A percentile compares a stretch with the other conserved stretches of the same genome.
Conservation (phyloP, 108 stramenopile species). For the Cylindrotheca closterium region DNA sequence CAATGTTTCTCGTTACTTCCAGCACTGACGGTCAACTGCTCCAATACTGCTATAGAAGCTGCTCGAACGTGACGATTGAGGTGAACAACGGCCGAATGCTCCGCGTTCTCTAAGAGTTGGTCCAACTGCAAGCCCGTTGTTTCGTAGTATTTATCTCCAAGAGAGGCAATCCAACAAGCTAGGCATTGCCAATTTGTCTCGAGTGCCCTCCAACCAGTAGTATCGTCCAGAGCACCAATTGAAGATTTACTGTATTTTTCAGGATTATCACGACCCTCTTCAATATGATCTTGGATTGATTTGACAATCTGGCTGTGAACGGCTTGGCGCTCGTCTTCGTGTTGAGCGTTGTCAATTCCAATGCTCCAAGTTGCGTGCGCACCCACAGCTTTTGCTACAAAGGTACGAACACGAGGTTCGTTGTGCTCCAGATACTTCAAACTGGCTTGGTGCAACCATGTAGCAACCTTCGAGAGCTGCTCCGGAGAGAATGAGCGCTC, state of each 20-base stretch:
- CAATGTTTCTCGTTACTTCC: constrained; percentile 16
- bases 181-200: constrained; percentile 93
- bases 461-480: constrained; percentile 41
- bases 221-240: constrained; percentile 93
- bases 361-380: constrained; percentile 59
- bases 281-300: constrained; percentile 45
- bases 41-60: constrained; percentile 85
- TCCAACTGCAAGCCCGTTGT: constrained; percentile 18
- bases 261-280: constrained; percentile 39
- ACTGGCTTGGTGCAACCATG: constrained; percentile 42
- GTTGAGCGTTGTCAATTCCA: constrained; percentile 4
- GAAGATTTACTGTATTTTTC: constrained; percentile 52
- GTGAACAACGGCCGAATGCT: constrained; percentile 70
- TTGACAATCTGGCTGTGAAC: constrained; percentile 35
- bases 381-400: constrained; percentile 79
- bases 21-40: constrained; percentile 57
- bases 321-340: constrained; percentile 13
- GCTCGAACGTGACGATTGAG: constrained; percentile 96
- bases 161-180: constrained; percentile 75
- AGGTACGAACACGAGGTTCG: constrained; percentile 79
- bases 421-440: constrained; percentile 68
- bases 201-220: constrained; percentile 96
- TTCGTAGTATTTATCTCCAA: constrained; percentile 35
- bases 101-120: constrained; percentile 35
- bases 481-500: constrained; percentile 10